Percentiles rank a stretch among this genome's conserved stretches.
Conservation (phyloP, 768 basidiomycete species). For the Aureoboletus auriporus region DNA sequence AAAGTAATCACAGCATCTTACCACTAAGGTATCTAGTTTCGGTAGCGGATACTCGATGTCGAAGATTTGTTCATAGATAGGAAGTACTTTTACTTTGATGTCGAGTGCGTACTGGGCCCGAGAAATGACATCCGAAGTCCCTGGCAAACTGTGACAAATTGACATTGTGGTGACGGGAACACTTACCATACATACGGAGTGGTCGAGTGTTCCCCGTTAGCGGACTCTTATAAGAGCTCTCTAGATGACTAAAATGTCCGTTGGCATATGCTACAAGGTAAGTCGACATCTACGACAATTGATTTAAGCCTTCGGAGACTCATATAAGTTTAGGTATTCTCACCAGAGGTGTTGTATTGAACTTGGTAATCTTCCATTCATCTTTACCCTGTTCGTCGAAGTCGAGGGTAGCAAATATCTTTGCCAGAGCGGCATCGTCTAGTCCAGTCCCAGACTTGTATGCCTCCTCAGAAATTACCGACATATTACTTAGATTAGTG, state of each 20-base stretch:
- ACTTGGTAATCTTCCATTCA: constrained; percentile 80
- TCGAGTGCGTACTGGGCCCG: constrained; percentile 87
- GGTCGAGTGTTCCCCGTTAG: constrained; percentile 78
- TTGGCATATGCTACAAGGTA: constrained; percentile 90
- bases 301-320: background rate
- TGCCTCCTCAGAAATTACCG: constrained; percentile 57
- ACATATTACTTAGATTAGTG: constrained; percentile 85
- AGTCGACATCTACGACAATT: constrained; percentile 58
- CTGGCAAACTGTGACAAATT: constrained; percentile 39
- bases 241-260: constrained; percentile 69
- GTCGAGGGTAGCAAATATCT: constrained; percentile 40
- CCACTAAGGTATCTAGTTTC: constrained; percentile 91
- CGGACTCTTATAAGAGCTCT: constrained; percentile 74
- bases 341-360: constrained; percentile 73
- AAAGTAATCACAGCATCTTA: constrained; percentile 28
- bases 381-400: constrained; percentile 32
- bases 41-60: constrained; percentile 90
- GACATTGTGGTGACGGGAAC: constrained; percentile 1
- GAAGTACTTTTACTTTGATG: constrained; percentile 75
- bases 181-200: constrained; percentile 75
- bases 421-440: constrained; percentile 30
- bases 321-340: constrained; percentile 2
- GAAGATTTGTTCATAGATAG: constrained; percentile 90
- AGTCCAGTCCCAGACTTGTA: constrained; percentile 34
- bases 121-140: constrained; percentile 76